Percentiles rank a stretch among this genome's conserved stretches.
Conservation (phyloP, 306 rosid genomes). For the Bauhinia variegata region DNA sequence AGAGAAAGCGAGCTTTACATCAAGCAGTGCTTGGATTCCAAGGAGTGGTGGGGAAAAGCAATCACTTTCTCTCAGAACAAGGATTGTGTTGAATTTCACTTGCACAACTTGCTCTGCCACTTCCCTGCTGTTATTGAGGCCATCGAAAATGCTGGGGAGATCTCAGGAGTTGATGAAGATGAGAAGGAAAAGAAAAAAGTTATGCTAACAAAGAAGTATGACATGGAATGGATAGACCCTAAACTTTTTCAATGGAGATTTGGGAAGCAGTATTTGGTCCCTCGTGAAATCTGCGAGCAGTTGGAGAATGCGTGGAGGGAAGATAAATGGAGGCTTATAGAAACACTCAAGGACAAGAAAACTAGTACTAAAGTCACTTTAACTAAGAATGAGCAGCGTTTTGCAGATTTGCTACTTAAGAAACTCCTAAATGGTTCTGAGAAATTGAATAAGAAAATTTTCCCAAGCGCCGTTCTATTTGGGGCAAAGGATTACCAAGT, state of each 20-base stretch:
- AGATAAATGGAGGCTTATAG: conserved; percentile 78
- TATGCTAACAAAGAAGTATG: conserved; percentile 63
- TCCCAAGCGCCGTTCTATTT: conserved; percentile 55
- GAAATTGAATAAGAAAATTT: conserved; percentile 33
- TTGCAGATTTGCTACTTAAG: conserved; percentile 57
- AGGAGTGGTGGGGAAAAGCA: conserved; percentile 80
- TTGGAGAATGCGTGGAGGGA: conserved; percentile 71
- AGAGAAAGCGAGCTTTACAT: conserved; percentile 81
- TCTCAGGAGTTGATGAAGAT: conserved; percentile 67
- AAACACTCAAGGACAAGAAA: conserved; percentile 61
- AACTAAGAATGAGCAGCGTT: conserved; percentile 57
- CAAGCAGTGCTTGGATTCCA: conserved; percentile 66
- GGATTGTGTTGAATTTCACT: conserved; percentile 74
- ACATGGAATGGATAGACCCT: conserved; percentile 77
- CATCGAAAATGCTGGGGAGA: conserved; percentile 73
- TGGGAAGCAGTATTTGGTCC: conserved; percentile 90
- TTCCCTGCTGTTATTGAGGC: conserved; percentile 89
- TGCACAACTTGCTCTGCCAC: conserved; percentile 74
- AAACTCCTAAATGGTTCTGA: conserved; percentile 52
- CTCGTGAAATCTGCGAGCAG: conserved; percentile 57
- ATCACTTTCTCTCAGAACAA: conserved; percentile 60
- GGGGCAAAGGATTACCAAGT: conserved; percentile 68
- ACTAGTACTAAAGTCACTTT: conserved; percentile 21
- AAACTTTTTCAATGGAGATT: conserved; percentile 83
- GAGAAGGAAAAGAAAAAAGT: conserved; percentile 74